Conservation (phyloP, 345 rosid genomes). For the Corymbia maculata region DNA sequence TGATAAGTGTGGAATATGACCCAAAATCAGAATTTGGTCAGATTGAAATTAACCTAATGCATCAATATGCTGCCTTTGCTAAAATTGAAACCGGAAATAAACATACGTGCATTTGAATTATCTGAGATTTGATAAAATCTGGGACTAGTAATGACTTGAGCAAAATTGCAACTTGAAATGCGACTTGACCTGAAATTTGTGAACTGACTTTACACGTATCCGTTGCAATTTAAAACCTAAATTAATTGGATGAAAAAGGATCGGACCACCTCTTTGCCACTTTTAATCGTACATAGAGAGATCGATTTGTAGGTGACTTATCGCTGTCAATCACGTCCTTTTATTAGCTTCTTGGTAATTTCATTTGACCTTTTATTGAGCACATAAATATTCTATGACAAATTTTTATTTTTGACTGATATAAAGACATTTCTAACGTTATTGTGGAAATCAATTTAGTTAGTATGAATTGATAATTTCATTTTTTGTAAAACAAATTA, state of each 20-base stretch:
- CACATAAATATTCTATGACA: not conserved
- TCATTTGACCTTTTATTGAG: not conserved
- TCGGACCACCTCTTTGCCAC: not conserved
- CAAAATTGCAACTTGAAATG: not conserved
- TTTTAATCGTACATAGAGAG: not conserved
- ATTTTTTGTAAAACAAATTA: not conserved
- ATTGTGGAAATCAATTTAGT: no score
- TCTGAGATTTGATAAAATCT: not conserved
- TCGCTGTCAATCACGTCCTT: not conserved
- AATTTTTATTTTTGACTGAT: not conserved
- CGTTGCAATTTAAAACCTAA: not conserved
- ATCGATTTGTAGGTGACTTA: not conserved
- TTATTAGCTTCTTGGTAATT: not conserved
- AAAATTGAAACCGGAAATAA: not conserved
- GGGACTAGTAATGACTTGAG: not conserved
- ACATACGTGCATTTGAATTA: not conserved
- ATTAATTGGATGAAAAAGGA: not conserved
- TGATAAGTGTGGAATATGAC: not conserved
- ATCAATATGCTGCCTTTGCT: not conserved
- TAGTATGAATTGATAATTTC: not conserved
- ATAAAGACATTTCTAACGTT: not conserved
- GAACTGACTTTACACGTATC: not conserved
- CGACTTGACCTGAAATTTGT: not conserved
- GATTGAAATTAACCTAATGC: not conserved
- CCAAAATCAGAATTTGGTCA: not conserved